Base-by-base conservation (phyloP, 2,329 filamentous ascomycete genomes). In the Arthrocladium fulminans region DNA sequence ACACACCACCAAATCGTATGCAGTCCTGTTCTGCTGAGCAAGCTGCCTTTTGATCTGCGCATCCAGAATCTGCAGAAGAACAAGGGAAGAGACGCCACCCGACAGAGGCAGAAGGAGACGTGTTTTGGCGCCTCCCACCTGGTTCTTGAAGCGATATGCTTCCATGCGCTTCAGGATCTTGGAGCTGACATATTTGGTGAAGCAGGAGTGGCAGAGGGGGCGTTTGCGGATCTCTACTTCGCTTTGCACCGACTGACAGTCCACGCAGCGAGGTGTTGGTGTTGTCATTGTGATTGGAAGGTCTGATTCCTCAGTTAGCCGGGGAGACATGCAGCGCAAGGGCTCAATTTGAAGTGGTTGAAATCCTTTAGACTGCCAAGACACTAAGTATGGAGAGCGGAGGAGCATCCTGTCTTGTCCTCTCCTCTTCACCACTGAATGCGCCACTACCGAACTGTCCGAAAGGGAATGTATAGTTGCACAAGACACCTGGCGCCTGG, bases 111-210 rank as follows among this genome's bases (percentile, higher is more conserved):
- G 70, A 15, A 95, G 70, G 41, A 95, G 77, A 57, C 67, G 77
- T 56, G 68, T 70, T 49, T 68, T 67, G 37, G 68, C 67, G 49
- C 66, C 64, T 19, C 66, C 59, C 7, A 57, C 50, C 44, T 59
- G 58, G 56, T 54, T 62, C 40, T 59, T 57, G 30, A 80, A 72
- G 39, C 76, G 73, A 61, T 83, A 85, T 34, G 73, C 73, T 57
- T 83, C 80, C 70, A 85, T 78, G 41, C 88, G 85, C 66, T 90
- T 90, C 57, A 87, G 76, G 52, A 82, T 76, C 67, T 97, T 97
- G 56, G 79, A 81, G 51, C 78, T 73, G 48, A 94, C 74, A 70
- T 88, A 96, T 59, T 77, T 76, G 50, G 76, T 71, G 67, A 90
- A 96, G 68, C 92, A 97, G 53, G 74, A 68, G 48, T 69, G 69